Base-by-base conservation (phyloP, 2,329 filamentous ascomycete genomes). In the Emergomyces africanus region DNA sequence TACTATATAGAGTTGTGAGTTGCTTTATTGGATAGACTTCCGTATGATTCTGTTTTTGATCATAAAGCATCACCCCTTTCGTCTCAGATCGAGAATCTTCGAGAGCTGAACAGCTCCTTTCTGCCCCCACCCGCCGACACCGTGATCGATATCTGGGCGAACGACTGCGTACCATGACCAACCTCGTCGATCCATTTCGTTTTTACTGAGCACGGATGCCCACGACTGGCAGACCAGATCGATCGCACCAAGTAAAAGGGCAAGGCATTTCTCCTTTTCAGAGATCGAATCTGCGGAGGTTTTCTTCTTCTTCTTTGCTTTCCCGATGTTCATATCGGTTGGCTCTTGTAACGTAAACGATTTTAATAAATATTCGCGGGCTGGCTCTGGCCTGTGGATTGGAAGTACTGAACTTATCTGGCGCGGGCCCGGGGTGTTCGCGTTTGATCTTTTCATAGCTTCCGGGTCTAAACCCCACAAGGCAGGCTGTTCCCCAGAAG, bases 91-190 rank as follows among this genome's bases (percentile, higher is more conserved):
- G 63, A 91, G 69, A 46, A 95, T 88, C 64, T 83, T 83, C 15
- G 75, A 75, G 41, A 95, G 70, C 64, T 78, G 83, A 37, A 95
- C 77, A 57, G 78, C 75, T 0, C 87, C 89, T 71, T 92, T 94
- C 12, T 86, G 87, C 30, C 90, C 90, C 90, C 90, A 95, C 0
- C 90, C 90, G 20, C 46, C 20, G 54, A 83, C 82, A 0, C 90
- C 90, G 59, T 79, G 74, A 60, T 88, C 84, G 2, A 95, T 87
- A 23, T 89, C 85, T 0, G 90, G 90, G 62, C 90, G 78, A 23
- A 91, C 83, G 25, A 81, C 79, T 1, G 87, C 77, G 71, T 95
- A 95, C 90, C 90, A 95, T 12, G 76, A 76, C 88, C 89, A 95
- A 20, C 89, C 88, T 61, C 84, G 81, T 62, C 80, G 79, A 68